Conservation (phyloP, 2,329 filamentous ascomycete genomes). For the Curvularia verruculosa region DNA sequence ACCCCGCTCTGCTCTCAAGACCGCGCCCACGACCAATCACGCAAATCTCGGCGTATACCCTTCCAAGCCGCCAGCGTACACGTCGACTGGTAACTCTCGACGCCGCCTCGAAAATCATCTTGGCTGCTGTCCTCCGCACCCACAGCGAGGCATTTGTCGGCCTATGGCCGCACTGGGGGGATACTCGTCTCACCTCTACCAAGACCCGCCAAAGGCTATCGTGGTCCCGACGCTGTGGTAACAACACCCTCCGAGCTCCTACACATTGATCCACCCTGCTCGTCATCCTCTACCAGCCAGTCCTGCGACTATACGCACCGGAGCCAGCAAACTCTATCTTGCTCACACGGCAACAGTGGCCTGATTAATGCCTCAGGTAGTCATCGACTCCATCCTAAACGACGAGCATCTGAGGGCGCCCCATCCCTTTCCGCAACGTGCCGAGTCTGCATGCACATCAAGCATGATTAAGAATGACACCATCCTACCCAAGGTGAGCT, state of each 20-base stretch:
- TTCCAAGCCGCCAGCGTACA: conserved; percentile 1
- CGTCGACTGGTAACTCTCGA: background rate
- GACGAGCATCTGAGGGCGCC: background rate
- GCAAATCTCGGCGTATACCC: background rate
- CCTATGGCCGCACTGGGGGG: conserved; percentile 8
- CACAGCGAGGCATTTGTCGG: conserved; percentile 17
- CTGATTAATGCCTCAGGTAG: conserved; percentile 3
- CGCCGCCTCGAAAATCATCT: conserved; percentile 12
- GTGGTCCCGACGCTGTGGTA: conserved; percentile 24
- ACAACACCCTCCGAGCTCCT: conserved; percentile 19
- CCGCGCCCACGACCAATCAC: conserved; percentile 5
- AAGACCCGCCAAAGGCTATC: conserved; percentile 21
- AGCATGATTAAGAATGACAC: conserved; percentile 4
- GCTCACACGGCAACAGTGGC: conserved; percentile 17
- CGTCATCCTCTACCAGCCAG: conserved; percentile 11
- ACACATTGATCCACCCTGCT: conserved; percentile 5
- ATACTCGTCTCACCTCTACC: conserved; percentile 23
- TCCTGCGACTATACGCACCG: conserved; percentile 20
- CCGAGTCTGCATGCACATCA: background rate
- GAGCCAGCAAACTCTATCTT: conserved; percentile 20
- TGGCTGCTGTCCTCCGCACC: conserved; percentile 16
- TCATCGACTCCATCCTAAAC: background rate
- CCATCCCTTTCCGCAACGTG: background rate
- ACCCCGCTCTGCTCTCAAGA: conserved; percentile 15
- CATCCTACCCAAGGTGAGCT: background rate